Conservation (phyloP, 2,329 filamentous ascomycete genomes). For the Cladophialophora yegresii region DNA sequence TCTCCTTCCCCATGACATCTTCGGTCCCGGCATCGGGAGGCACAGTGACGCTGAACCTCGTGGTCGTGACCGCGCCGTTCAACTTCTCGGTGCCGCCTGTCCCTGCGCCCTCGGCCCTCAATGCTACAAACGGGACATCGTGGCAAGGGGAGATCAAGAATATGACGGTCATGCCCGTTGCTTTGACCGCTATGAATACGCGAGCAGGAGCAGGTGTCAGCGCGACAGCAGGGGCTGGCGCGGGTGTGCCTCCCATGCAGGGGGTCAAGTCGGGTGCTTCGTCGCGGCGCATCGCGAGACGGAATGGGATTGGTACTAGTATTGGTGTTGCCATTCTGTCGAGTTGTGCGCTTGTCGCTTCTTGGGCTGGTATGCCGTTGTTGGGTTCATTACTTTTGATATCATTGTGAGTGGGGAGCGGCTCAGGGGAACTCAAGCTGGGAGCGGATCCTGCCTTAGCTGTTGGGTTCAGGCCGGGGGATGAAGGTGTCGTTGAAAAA, state of each 20-base stretch:
- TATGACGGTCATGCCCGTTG: not conserved
- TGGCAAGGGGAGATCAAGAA: slow-evolving; percentile 2
- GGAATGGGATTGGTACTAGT: not conserved
- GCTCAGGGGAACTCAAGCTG: too few species aligned
- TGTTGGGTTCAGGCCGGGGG: too few species aligned
- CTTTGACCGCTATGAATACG: not conserved
- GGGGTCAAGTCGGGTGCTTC: not conserved
- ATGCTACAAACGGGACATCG: not conserved
- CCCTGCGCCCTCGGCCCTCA: not conserved
- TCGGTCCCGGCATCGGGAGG: not conserved
- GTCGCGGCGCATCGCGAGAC: not conserved
- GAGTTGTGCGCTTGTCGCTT: not conserved
- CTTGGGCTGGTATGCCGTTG: not conserved
- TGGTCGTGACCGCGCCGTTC: slow-evolving; percentile 11
- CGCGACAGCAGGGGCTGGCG: not conserved
- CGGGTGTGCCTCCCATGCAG: not conserved
- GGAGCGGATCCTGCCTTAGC: too few species aligned
- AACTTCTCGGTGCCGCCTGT: slow-evolving; percentile 3
- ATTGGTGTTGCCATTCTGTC: not conserved
- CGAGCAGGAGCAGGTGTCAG: not conserved
- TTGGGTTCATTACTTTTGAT: not conserved
- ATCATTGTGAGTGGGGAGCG: not conserved
- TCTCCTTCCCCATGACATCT: slow-evolving; percentile 22
- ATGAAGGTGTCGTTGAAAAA: too few species aligned
- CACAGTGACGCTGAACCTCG: slow-evolving; percentile 21